Percentiles rank a stretch among this genome's conserved stretches.
These are phyloP conservation scores for Mycena leptocephala DNA, from an alignment of 768 basidiomycete genomes.

Conservation along the genomic window DNA sequence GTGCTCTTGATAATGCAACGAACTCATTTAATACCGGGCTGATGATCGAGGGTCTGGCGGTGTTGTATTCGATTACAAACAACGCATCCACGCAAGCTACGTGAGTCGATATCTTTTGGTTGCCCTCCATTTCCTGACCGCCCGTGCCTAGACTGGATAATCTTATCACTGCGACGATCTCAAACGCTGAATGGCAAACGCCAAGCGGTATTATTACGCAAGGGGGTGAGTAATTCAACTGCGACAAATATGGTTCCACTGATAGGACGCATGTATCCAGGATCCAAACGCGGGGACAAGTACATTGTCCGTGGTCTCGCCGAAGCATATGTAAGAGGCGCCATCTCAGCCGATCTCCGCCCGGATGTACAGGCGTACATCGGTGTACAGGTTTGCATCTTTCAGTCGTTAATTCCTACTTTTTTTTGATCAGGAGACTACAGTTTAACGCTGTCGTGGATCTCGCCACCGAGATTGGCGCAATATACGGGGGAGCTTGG, in stretches of 20 bases:
- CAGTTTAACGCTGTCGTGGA: slow-evolving; percentile 21
- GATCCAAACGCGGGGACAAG: not conserved
- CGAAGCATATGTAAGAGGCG: not conserved
- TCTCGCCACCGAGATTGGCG: not conserved
- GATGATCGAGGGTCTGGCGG: slow-evolving; percentile 20
- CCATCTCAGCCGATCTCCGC: not conserved
- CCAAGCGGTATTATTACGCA: not conserved
- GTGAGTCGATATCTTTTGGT: not conserved
- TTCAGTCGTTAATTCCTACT: not conserved
- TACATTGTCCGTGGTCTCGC: slow-evolving; percentile 9
- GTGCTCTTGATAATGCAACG: not conserved
- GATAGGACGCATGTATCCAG: not conserved
- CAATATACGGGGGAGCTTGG: slow-evolving; percentile 7
- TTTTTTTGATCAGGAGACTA: too few species aligned
- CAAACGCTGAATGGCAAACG: slow-evolving; percentile 1
- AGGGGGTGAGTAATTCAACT: not conserved
- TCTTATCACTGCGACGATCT: slow-evolving; percentile 2
- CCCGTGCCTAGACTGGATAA: not conserved
- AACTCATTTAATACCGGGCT: slow-evolving; percentile 11
- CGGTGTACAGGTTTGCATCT: slow-evolving; percentile 2
- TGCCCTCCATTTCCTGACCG: not conserved
- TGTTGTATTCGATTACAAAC: slow-evolving; percentile 6
- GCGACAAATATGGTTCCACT: not conserved
- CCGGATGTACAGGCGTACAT: not conserved
- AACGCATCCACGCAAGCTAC: not conserved